These are phyloP conservation scores for Leccinum subatratum DNA, from an alignment of 1,284 basidiomycete genomes.

Conservation along the genomic window DNA sequence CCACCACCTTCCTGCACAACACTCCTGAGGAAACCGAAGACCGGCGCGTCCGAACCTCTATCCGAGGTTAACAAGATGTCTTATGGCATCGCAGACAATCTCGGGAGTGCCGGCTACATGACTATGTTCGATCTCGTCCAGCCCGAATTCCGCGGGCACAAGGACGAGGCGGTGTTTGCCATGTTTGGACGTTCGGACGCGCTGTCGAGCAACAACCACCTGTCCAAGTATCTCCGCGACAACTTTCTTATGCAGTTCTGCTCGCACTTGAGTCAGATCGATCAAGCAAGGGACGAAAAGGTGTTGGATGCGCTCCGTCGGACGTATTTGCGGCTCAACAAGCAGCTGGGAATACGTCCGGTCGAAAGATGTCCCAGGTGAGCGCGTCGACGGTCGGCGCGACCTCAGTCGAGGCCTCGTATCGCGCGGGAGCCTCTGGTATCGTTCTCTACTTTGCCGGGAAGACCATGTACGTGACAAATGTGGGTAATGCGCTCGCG, in stretches of 20 bases:
- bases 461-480: conserved; percentile 84
- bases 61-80: conserved; percentile 91
- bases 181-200: conserved; percentile 85
- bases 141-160: conserved; percentile 76
- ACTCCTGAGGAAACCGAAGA: conserved; percentile 91
- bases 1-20: conserved; percentile 71
- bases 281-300: conserved; percentile 41
- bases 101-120: conserved; percentile 75
- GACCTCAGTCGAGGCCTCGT: conserved; percentile 38
- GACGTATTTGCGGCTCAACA: conserved; percentile 82
- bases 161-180: conserved; percentile 89
- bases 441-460: conserved; percentile 83
- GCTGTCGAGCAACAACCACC: conserved; percentile 55
- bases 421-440: conserved; percentile 78
- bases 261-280: conserved; percentile 48
- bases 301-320: conserved; percentile 76
- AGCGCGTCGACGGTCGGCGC: conserved; percentile 44
- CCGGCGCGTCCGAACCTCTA: conserved; percentile 86
- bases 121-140: conserved; percentile 92
- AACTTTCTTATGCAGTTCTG: conserved; percentile 65
- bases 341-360: conserved; percentile 43
- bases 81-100: conserved; percentile 95
- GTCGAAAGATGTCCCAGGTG: conserved; percentile 67
- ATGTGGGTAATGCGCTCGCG: conserved; percentile 85
- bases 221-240: conserved; percentile 80